Evolutionary conservation across 805 yeast genomes (phyloP).

Genomic region (Yamadazyma takamatsuzukensis): DNA sequence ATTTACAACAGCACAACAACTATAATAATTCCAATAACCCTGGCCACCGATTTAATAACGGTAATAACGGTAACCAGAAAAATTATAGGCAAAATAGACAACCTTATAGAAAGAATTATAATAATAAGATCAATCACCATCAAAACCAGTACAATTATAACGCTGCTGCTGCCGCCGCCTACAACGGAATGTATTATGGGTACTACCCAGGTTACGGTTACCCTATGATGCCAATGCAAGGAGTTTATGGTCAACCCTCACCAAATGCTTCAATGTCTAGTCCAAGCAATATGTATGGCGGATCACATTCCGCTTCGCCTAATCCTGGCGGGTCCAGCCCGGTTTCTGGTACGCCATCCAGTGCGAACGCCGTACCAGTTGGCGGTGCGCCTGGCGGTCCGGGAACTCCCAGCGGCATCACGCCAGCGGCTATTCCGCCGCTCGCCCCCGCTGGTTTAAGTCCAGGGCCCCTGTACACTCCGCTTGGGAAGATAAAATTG

Average conservation of each 20-base stretch:
- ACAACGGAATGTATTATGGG: conserved; percentile 22
- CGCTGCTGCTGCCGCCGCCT: conserved; percentile 15
- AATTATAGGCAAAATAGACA: conserved; percentile 14
- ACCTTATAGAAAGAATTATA: conserved; percentile 8
- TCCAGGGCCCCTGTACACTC: conserved; percentile 8
- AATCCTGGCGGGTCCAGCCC: conserved; percentile 1
- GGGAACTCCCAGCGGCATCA: background rate
- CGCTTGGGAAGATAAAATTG: conserved; percentile 26
- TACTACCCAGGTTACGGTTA: conserved; percentile 25
- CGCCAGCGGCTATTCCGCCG: conserved; percentile 6
- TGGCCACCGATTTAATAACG: conserved; percentile 3
- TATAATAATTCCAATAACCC: conserved; percentile 10
- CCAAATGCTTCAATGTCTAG: conserved; percentile 5
- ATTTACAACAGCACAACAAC: conserved; percentile 13
- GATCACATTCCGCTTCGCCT: background rate
- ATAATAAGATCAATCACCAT: conserved; percentile 17
- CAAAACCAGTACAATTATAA: conserved; percentile 19
- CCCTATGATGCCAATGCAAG: conserved; percentile 15
- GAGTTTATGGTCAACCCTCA: conserved; percentile 8
- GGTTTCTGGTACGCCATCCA: background rate
- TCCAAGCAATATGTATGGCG: conserved; percentile 5
- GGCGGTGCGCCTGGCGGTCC: conserved; percentile 7
- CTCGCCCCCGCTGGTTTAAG: conserved; percentile 3
- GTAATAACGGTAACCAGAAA: conserved; percentile 12
- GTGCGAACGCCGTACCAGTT: background rate